Percentiles rank a stretch among this genome's conserved stretches.
phyloP scores from a whole-genome alignment of 306 rosid species.

The Cicer chorassanicum region DNA sequence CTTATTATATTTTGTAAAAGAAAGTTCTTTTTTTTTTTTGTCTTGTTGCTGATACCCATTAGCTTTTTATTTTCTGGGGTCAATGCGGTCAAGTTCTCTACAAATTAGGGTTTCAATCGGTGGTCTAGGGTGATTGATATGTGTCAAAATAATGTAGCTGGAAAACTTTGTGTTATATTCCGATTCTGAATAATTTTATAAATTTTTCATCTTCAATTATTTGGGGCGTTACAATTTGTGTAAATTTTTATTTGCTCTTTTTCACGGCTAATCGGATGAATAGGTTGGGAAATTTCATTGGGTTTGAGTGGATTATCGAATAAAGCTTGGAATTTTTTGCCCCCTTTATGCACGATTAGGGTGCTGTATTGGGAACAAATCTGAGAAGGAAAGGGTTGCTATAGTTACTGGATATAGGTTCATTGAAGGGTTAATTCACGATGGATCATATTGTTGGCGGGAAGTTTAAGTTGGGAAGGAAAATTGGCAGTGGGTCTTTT shows the following conservation, averaged over 20 bases:
- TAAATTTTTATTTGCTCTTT: slow-evolving; percentile 43
- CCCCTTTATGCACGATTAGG: slow-evolving; percentile 46
- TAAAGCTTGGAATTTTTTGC: slow-evolving; percentile 43
- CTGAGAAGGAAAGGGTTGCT: slow-evolving; percentile 45
- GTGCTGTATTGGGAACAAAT: slow-evolving; percentile 57
- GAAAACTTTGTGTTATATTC: slow-evolving; percentile 30
- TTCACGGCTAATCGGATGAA: slow-evolving; percentile 15
- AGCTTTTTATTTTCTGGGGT: slow-evolving; percentile 46
- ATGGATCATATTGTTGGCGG: slow-evolving; percentile 97
- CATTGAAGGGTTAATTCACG: slow-evolving; percentile 52
- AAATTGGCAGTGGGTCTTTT: slow-evolving; percentile 99
- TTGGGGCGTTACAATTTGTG: slow-evolving; percentile 35
- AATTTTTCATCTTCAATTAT: slow-evolving; percentile 43
- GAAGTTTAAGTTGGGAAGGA: slow-evolving; percentile 95
- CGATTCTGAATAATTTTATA: slow-evolving; percentile 32
- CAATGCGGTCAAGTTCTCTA: slow-evolving; percentile 46
- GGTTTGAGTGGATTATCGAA: slow-evolving; percentile 44
- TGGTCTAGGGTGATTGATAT: slow-evolving; percentile 45
- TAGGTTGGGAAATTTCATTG: slow-evolving; percentile 44
- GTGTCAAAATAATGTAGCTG: slow-evolving; percentile 48
- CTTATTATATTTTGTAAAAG: not conserved
- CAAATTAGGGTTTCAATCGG: slow-evolving; percentile 55
- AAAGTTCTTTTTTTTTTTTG: slow-evolving; percentile 31
- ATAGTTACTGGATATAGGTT: slow-evolving; percentile 48
- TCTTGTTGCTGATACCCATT: slow-evolving; percentile 40